Conservation (phyloP, 1,139 yeast species). For the Trichomonascaceae sp. region DNA sequence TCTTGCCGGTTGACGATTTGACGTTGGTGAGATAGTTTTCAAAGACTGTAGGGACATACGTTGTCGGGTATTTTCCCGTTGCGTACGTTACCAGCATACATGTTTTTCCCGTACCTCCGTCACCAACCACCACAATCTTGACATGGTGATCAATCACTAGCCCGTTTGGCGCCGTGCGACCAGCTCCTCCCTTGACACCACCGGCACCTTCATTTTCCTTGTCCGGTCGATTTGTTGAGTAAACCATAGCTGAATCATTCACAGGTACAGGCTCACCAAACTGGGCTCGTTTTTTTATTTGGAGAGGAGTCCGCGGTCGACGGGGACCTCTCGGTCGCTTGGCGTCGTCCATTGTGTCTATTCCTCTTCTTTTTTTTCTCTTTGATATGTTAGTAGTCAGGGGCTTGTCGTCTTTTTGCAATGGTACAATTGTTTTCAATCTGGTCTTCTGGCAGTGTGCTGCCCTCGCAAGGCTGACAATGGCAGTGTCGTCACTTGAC, state of each 20-base stretch:
- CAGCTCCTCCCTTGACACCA: conserved; percentile 1
- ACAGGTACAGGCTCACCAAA: conserved; percentile 10
- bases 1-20: conserved; percentile 38
- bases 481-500: no score
- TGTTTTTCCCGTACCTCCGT: conserved; percentile 92
- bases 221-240: conserved; percentile 2
- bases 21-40: conserved; percentile 70
- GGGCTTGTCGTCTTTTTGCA: no score
- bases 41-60: conserved; percentile 81
- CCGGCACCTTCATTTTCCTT: background rate
- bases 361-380: no score
- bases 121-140: conserved; percentile 68
- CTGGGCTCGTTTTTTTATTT: conserved; percentile 4
- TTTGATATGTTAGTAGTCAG: no score
- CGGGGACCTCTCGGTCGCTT: background rate
- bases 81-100: conserved; percentile 73
- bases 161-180: conserved; percentile 1
- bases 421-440: no score
- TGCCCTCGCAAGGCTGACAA: no score
- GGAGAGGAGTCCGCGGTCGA: conserved; percentile 1
- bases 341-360: no score
- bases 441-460: no score
- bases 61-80: conserved; percentile 58
- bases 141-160: conserved; percentile 13
- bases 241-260: conserved; percentile 10